Percentiles rank a stretch among this genome's conserved stretches.
phyloP scores from a whole-genome alignment of 306 rosid species.

The Vigna mungo region DNA sequence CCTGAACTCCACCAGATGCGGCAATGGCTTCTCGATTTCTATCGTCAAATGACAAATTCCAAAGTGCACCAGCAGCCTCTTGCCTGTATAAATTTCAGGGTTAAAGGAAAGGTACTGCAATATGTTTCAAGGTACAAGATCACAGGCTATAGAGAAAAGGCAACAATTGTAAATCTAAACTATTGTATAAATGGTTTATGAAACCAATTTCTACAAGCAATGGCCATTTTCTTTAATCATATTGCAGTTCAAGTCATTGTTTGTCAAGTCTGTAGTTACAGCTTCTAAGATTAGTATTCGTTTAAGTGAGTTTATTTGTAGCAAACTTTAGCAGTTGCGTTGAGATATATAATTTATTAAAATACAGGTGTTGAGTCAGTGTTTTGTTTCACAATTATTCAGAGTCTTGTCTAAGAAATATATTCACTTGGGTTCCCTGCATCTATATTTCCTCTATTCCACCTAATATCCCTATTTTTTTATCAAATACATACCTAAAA shows the following conservation, averaged over 20 bases:
- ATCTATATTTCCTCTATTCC: conserved; percentile 17
- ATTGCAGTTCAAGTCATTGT: conserved; percentile 2
- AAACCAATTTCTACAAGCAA: conserved; percentile 3
- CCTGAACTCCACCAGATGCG: conserved; percentile 96
- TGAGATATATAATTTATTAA: conserved; percentile 3
- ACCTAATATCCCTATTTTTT: conserved; percentile 15
- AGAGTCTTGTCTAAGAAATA: conserved; percentile 15
- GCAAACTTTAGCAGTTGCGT: background rate
- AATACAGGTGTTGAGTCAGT: background rate
- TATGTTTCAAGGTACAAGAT: conserved; percentile 27
- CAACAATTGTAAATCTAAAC: conserved; percentile 18
- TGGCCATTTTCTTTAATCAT: conserved; percentile 7
- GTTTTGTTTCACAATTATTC: conserved; percentile 30
- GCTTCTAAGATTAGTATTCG: background rate
- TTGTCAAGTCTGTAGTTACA: background rate
- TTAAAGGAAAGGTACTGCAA: background rate
- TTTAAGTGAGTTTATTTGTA: conserved; percentile 3
- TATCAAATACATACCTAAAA: conserved; percentile 7
- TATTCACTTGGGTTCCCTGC: conserved; percentile 2
- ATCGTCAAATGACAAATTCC: conserved; percentile 99
- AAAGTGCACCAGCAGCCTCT: conserved; percentile 99
- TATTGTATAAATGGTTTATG: background rate
- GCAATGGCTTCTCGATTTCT: conserved; percentile 99
- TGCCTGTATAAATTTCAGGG: conserved; percentile 64
- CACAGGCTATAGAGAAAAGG: conserved; percentile 33